Conservation (phyloP, 2,329 filamentous ascomycete genomes). For the Apiospora arundinis region DNA sequence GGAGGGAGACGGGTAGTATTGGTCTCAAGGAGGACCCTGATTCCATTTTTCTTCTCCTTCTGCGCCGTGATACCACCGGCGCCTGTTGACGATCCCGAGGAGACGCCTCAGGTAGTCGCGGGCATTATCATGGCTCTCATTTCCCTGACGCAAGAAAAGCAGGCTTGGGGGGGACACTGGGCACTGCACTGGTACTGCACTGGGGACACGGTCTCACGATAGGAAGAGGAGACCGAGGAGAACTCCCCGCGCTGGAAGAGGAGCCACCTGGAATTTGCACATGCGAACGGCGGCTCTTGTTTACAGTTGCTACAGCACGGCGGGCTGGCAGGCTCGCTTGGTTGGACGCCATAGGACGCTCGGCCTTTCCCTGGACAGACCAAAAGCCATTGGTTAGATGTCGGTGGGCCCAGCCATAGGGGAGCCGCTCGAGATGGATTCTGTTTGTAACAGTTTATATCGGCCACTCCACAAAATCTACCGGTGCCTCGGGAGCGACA, state of each 20-base stretch:
- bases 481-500: conserved; percentile 17
- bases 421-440: conserved; percentile 15
- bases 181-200: background rate
- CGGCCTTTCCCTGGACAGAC: conserved; percentile 5
- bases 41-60: conserved; percentile 8
- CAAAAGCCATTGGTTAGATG: background rate
- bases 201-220: background rate
- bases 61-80: conserved; percentile 15
- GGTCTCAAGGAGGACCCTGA: conserved; percentile 8
- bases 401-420: conserved; percentile 5
- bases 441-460: conserved; percentile 21
- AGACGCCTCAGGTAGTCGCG: background rate
- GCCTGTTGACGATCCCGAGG: conserved; percentile 7
- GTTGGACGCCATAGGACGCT: background rate
- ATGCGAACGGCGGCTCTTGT: conserved; percentile 17
- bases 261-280: background rate
- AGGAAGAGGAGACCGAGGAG: background rate
- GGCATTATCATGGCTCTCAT: background rate
- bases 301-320: background rate
- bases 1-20: background rate
- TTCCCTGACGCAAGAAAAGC: background rate
- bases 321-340: background rate
- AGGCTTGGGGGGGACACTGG: background rate
- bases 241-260: background rate
- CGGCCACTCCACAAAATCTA: background rate